Base-by-base conservation (phyloP, 345 rosid genomes). In the Physaria fendleri region DNA sequence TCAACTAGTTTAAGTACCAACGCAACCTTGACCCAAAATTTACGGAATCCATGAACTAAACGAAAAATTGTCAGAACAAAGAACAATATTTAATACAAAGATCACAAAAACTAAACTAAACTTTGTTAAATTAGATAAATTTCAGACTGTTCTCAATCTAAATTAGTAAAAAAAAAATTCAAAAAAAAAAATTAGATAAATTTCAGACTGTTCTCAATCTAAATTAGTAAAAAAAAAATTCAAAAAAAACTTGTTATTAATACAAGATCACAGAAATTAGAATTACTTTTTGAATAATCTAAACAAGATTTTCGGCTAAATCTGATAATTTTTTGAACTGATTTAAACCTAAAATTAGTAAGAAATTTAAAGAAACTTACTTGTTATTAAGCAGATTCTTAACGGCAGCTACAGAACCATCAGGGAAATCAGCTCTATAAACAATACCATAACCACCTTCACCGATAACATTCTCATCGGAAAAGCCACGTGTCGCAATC, bases 401-500 rank as follows among this genome's bases (percentile, higher is more conserved):
- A 43, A 93, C 95, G 23, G 99, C 99, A 13, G 83, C 95, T 1
- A 87, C 81, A 2, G 95, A 85, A 20, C 86, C 90, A 23, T 89
- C 97, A 3, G 55, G 49, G 71, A 93, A 71, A 8, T 81, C 78
- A 16, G 95, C 99, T 64, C 82, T 74, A 50, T 71, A 92, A 30
- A 92, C 99, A 65, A 92, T 35, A 1, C 99, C 99, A 50, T 92
- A 92, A 0, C 99, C 99, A 13, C 99, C 99, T 77, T 88, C 99
- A 2, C 99, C 99, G 74, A 93, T 73, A 56, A 88, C 82, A 46
- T 71, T 88, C 75, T 81, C 94, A 69, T 78, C 91, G 23, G 85
- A 53, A 38, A 93, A 93, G 16, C 85, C 89, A 59, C 78, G 74
- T 5, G 99, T 93, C 70, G 99, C 99, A 40, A 55, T 43, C 75